Evolutionary conservation across 2,329 filamentous ascomycete genomes (phyloP).

Genomic region (Xylaria sp.): DNA sequence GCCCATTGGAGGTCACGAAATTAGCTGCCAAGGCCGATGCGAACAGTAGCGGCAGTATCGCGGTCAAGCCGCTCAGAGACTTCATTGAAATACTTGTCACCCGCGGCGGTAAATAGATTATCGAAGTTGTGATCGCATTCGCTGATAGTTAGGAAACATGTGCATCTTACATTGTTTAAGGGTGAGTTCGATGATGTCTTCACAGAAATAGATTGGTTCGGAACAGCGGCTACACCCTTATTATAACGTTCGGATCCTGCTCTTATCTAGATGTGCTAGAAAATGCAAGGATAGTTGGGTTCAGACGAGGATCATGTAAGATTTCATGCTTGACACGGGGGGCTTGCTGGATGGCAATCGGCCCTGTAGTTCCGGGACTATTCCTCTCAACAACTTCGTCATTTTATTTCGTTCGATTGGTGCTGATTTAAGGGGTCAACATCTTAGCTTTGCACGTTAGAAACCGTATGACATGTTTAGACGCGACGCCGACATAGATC

Average conservation of each 20-base stretch:
- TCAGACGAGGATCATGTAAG: constrained; percentile 7
- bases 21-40: constrained; percentile 43
- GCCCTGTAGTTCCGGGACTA: constrained; percentile 23
- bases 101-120: constrained; percentile 6
- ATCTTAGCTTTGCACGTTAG: too few species aligned
- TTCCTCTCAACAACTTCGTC: background rate
- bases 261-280: constrained; percentile 13
- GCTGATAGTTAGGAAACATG: background rate
- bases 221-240: constrained; percentile 14
- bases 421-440: too few species aligned
- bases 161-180: background rate
- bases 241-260: constrained; percentile 17
- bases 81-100: constrained; percentile 30
- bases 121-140: background rate
- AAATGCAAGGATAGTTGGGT: constrained; percentile 7
- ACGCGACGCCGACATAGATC: too few species aligned
- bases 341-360: constrained; percentile 11
- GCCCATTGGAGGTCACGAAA: constrained; percentile 67
- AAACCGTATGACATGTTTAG: too few species aligned
- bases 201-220: constrained; percentile 7
- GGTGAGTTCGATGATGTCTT: background rate
- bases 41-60: constrained; percentile 40
- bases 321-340: background rate
- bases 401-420: background rate
- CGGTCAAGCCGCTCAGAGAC: constrained; percentile 22